These are phyloP conservation scores for Botrytis byssoidea DNA, from an alignment of 2,329 filamentous ascomycete genomes.

Conservation along the genomic window DNA sequence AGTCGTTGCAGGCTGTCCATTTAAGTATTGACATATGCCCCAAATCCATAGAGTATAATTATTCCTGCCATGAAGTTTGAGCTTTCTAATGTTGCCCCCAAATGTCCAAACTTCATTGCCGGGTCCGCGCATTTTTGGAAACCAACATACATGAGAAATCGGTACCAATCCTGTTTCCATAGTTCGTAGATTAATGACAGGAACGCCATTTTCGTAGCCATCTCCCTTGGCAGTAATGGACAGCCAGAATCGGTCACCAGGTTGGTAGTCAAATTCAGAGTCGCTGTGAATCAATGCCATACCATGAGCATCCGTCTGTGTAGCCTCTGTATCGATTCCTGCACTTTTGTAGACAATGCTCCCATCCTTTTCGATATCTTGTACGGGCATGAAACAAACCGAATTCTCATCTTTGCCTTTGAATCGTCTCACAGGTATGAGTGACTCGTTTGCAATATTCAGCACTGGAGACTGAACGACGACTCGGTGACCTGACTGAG, in stretches of 20 bases:
- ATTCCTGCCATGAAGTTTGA: conserved; percentile 24
- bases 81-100: conserved; percentile 25
- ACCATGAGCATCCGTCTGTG: conserved; percentile 28
- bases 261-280: conserved; percentile 25
- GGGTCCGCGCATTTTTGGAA: conserved; percentile 26
- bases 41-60: conserved; percentile 26
- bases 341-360: conserved; percentile 24
- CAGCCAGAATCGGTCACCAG: conserved; percentile 31
- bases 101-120: conserved; percentile 30
- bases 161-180: conserved; percentile 24
- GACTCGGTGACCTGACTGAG: conserved; percentile 24
- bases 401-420: conserved; percentile 28
- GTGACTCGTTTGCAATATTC: conserved; percentile 19
- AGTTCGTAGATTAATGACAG: conserved; percentile 34
- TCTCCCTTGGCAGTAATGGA: conserved; percentile 18
- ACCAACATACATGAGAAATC: conserved; percentile 32
- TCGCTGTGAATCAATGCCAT: conserved; percentile 27
- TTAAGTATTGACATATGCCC: conserved; percentile 29
- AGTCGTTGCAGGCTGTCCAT: conserved; percentile 22
- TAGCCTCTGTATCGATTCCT: conserved; percentile 18
- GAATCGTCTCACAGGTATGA: conserved; percentile 29
- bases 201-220: conserved; percentile 18
- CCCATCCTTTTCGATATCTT: conserved; percentile 32
- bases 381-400: conserved; percentile 29
- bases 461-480: conserved; percentile 32